Evolutionary conservation across 208 protist species (phyloP).

Genomic region (Phytomonas sp.): DNA sequence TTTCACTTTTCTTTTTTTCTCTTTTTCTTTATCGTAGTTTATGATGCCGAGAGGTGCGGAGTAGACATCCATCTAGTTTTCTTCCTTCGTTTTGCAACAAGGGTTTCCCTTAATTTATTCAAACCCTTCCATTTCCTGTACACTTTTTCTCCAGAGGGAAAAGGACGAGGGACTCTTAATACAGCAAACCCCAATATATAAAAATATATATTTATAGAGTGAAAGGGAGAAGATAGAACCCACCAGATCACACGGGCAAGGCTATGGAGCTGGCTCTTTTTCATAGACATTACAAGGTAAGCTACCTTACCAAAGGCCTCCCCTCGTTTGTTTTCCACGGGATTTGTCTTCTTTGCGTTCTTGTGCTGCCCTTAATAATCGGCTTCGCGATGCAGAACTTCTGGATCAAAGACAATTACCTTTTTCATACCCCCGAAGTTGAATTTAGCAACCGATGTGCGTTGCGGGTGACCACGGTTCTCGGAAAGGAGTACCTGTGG

Average conservation of each 20-base stretch:
- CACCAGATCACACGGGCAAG: background rate
- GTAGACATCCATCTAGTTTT: background rate
- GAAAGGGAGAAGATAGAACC: background rate
- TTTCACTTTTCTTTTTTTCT: slow-evolving; percentile 8
- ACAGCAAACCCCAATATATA: background rate
- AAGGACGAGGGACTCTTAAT: background rate
- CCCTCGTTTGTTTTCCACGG: slow-evolving; percentile 51
- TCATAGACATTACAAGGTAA: slow-evolving; percentile 68
- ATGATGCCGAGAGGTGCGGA: background rate
- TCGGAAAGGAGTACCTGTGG: slow-evolving; percentile 64
- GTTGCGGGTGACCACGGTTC: slow-evolving; percentile 45
- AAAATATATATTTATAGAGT: slow-evolving; percentile 16
- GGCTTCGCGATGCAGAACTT: slow-evolving; percentile 67
- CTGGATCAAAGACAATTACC: slow-evolving; percentile 50
- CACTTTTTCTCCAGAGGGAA: background rate
- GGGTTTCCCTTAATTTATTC: background rate
- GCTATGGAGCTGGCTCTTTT: slow-evolving; percentile 29
- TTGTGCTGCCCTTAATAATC: slow-evolving; percentile 55
- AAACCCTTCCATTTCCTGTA: background rate
- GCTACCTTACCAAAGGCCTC: slow-evolving; percentile 48
- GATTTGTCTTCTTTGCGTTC: slow-evolving; percentile 42
- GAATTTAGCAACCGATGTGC: slow-evolving; percentile 54
- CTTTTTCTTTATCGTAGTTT: background rate
- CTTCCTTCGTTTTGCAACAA: background rate
- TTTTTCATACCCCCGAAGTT: slow-evolving; percentile 35